Percentiles rank a stretch among this genome's conserved stretches.
Evolutionary conservation across 108 stramenopile genomes (phyloP).

Genomic region (Pseudonitzschia delicatissima): DNA sequence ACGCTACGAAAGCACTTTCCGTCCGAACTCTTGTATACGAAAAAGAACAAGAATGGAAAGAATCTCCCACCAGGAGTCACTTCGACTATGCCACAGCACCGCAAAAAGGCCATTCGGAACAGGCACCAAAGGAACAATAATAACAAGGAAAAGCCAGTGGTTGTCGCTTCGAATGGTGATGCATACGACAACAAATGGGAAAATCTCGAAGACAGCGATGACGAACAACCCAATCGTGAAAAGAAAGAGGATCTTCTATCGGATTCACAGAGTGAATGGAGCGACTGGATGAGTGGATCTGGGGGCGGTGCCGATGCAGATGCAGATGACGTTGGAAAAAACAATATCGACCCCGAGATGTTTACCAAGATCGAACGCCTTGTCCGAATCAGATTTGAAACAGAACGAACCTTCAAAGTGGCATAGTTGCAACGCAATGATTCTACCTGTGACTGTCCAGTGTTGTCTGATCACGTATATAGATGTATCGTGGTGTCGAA

Average conservation of each 20-base stretch:
- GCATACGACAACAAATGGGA: background rate
- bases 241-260: background rate
- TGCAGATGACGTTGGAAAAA: background rate
- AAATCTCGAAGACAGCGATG: background rate
- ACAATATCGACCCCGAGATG: background rate
- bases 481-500: too few relatives aligned
- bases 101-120: background rate
- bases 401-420: background rate
- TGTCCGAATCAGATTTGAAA: conserved; percentile 1
- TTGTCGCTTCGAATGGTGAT: background rate
- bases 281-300: background rate
- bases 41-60: too few relatives aligned
- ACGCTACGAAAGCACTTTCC: conserved; percentile 12
- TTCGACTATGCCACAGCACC: too few relatives aligned
- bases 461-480: too few relatives aligned
- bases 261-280: background rate
- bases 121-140: background rate
- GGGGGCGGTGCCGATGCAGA: background rate
- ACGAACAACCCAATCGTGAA: background rate
- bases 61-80: too few relatives aligned
- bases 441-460: too few relatives aligned
- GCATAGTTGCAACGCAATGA: too few relatives aligned
- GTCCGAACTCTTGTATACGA: background rate
- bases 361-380: background rate
- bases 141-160: background rate